Evolutionary conservation across 139 green algal genomes (phyloP), one percentile per base, ranked within the genome.

Genomic region (Tetradesmus obliquus): DNA sequence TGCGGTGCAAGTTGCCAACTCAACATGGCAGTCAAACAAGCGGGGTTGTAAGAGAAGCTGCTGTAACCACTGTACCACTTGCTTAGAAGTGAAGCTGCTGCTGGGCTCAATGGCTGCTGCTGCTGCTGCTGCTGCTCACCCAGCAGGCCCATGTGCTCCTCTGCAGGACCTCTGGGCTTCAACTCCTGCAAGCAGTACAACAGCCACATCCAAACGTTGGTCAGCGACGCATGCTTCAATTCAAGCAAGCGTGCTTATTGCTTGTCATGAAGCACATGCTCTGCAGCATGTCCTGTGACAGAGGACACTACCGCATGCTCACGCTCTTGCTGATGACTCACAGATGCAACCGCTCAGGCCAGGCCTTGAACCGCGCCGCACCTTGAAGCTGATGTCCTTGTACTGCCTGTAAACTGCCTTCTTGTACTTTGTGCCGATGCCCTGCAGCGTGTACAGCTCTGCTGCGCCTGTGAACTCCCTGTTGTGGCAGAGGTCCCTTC

Each of bases 331-430:
- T 76, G 66, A 24, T 24, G 66, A 76, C 17, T 76, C 66, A 76
- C 66, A 76, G 2, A 6, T 6, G 12, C 66, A 71, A 19, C 60
- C 7, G 13, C 1, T 5, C 66, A 17, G 5, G 13, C 17, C 66
- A 76, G n/a, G 66, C 17, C 66, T 7, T 76, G 6, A 76, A 76
- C 66, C 66, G 17, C 66, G 17, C 17, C 76, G 24, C n/a, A 91
- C 87, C 66, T 51, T 57, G 93, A 96, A 96, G 19, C 22, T 92
- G 5, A 55, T 88, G 85, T 96, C 94, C 3, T 92, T 95, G 93
- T 96, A 96, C 51, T 84, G 84, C 55, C 92, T 87, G 91, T 90
- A 95, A 4, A 93, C 79, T 19, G 88, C 93, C 79, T 95, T 95
- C 54, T 79, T 91, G 88, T 93, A 94, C 88, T 92, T 92, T 82